phyloP scores from a whole-genome alignment of 106 monocot species.

The Iris macrosiphon region DNA sequence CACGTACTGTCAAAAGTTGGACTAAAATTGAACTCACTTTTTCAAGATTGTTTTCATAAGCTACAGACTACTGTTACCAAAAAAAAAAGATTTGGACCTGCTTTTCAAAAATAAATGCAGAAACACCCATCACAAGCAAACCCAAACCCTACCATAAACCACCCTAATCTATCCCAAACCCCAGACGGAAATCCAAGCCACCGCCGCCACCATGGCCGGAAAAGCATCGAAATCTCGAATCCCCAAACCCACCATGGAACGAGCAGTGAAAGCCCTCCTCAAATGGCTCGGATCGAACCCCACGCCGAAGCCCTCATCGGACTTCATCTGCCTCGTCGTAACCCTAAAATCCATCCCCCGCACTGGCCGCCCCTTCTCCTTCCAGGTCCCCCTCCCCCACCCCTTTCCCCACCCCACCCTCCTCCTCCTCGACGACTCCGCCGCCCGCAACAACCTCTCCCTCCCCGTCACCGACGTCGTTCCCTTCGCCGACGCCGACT shows the following conservation, averaged over 20 bases:
- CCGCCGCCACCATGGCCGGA: slow-evolving; percentile 5
- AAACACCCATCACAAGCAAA: too few species aligned
- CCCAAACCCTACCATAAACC: too few species aligned
- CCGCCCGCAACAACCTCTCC: background rate
- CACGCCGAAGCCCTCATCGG: background rate
- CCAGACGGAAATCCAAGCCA: background rate
- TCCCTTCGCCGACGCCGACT: background rate
- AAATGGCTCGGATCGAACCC: slow-evolving; percentile 9
- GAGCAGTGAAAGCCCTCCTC: slow-evolving; percentile 9
- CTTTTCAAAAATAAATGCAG: too few species aligned
- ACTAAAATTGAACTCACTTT: too few species aligned
- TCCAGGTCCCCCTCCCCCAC: background rate
- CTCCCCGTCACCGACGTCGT: slow-evolving; percentile 7
- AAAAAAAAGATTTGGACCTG: too few species aligned
- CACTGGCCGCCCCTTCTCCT: slow-evolving; percentile 1
- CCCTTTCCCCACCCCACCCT: background rate
- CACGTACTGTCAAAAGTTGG: too few species aligned
- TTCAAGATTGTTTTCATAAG: too few species aligned
- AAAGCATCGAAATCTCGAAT: slow-evolving; percentile 3
- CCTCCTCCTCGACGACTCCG: background rate
- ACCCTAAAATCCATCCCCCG: slow-evolving; percentile 6
- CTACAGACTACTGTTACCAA: too few species aligned
- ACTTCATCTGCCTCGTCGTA: slow-evolving; percentile 9
- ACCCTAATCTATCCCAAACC: background rate
- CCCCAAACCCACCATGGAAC: background rate